These are phyloP conservation scores for Aspergillus floridensis DNA, from an alignment of 2,329 filamentous ascomycete species.

Conservation along the genomic window DNA sequence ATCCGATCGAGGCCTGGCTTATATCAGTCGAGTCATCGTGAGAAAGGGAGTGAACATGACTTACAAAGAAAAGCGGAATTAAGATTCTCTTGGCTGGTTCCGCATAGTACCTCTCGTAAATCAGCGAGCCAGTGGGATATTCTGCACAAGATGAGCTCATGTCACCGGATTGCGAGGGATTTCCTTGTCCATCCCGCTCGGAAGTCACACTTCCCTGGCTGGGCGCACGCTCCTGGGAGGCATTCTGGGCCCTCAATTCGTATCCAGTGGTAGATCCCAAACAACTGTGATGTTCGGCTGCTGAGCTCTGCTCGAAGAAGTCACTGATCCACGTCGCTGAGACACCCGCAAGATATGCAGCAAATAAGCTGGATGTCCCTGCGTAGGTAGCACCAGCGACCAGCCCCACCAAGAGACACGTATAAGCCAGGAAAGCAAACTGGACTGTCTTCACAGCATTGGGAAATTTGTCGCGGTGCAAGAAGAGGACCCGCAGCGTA, in stretches of 20 bases:
- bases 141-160: neutral
- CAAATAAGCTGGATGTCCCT: constrained; percentile 56
- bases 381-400: constrained; percentile 53
- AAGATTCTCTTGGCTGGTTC: constrained; percentile 53
- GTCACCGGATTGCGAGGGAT: neutral
- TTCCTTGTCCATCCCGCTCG: neutral
- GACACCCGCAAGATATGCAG: constrained; percentile 57
- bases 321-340: constrained; percentile 52
- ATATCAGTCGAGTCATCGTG: neutral
- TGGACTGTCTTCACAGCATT: constrained; percentile 11
- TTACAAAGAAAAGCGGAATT: constrained; percentile 70
- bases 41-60: constrained; percentile 19
- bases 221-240: neutral
- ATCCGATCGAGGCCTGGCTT: constrained; percentile 60
- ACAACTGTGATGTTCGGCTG: neutral
- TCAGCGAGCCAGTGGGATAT: constrained; percentile 20
- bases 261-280: neutral
- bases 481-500: constrained; percentile 6
- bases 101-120: constrained; percentile 51
- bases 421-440: constrained; percentile 44
- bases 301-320: constrained; percentile 1
- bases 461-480: constrained; percentile 9
- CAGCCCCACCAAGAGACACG: constrained; percentile 45
- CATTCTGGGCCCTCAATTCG: neutral
- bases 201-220: neutral